These are phyloP conservation scores for Neurospora sp. DNA, from an alignment of 2,329 filamentous ascomycete species.

Conservation along the genomic window DNA sequence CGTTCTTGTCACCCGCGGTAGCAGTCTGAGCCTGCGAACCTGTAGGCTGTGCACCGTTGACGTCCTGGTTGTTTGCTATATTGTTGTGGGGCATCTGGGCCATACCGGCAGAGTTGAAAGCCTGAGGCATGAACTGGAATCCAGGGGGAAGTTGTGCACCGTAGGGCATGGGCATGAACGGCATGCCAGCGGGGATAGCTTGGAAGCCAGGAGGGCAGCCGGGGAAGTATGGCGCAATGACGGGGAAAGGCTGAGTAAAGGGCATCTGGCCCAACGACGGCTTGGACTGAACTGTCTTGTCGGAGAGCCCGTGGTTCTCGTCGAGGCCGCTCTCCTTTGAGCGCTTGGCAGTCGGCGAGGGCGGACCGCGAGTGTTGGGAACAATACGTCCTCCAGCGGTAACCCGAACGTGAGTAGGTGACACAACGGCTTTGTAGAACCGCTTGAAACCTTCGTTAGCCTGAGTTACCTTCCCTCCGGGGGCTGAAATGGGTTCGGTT, in stretches of 20 bases:
- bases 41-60: slow-evolving; percentile 11
- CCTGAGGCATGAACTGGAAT: slow-evolving; percentile 15
- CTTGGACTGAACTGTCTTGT: slow-evolving; percentile 11
- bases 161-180: slow-evolving; percentile 32
- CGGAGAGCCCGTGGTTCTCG: slow-evolving; percentile 16
- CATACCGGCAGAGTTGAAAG: slow-evolving; percentile 6
- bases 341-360: slow-evolving; percentile 44
- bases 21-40: slow-evolving; percentile 9
- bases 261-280: slow-evolving; percentile 4
- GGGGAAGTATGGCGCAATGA: slow-evolving; percentile 21
- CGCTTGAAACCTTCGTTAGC: slow-evolving; percentile 56
- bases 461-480: slow-evolving; percentile 42
- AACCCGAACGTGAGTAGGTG: slow-evolving; percentile 56
- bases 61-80: slow-evolving; percentile 16
- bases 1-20: slow-evolving; percentile 17
- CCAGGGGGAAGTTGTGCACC: slow-evolving; percentile 24
- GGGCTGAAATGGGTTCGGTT: slow-evolving; percentile 42
- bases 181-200: slow-evolving; percentile 23
- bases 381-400: slow-evolving; percentile 60
- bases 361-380: slow-evolving; percentile 47
- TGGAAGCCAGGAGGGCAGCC: slow-evolving; percentile 20
- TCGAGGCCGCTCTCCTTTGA: slow-evolving; percentile 29
- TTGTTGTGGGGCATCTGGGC: slow-evolving; percentile 7
- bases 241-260: slow-evolving; percentile 12
- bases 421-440: slow-evolving; percentile 60